These are phyloP conservation scores for Wickerhamiella slavikovae DNA, from an alignment of 805 yeast species.

Conservation along the genomic window DNA sequence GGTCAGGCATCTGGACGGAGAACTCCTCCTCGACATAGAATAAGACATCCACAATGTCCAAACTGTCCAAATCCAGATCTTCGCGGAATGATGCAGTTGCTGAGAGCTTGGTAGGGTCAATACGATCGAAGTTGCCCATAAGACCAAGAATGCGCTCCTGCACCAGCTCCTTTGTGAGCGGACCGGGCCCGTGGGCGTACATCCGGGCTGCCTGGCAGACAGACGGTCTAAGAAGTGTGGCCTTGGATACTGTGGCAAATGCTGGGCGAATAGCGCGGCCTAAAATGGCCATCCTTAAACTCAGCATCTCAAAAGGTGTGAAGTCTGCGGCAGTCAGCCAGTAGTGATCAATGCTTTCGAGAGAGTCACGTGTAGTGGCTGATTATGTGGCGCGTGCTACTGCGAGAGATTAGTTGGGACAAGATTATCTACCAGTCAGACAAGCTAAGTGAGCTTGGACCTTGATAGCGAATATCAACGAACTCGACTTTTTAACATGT, in stretches of 20 bases:
- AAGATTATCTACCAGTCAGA: too few relatives aligned
- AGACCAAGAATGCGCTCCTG: constrained; percentile 66
- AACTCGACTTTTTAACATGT: too few relatives aligned
- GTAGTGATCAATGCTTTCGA: too few relatives aligned
- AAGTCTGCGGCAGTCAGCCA: too few relatives aligned
- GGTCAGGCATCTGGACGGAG: constrained; percentile 23
- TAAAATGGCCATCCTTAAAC: neutral
- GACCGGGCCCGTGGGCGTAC: constrained; percentile 26
- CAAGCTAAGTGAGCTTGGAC: too few relatives aligned
- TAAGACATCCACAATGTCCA: constrained; percentile 85
- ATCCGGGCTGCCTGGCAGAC: neutral
- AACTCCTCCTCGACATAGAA: constrained; percentile 90
- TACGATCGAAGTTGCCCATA: constrained; percentile 40
- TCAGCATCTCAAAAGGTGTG: too few relatives aligned
- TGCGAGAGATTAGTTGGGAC: too few relatives aligned
- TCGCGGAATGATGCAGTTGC: constrained; percentile 22
- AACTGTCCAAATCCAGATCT: constrained; percentile 71
- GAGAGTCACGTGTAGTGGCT: too few relatives aligned
- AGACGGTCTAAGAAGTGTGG: neutral
- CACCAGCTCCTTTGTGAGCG: constrained; percentile 54
- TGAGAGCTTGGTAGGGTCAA: constrained; percentile 19
- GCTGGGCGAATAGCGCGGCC: neutral
- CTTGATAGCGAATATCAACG: too few relatives aligned
- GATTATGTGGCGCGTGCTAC: too few relatives aligned
- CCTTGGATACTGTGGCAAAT: neutral